A percentile compares a stretch with the other conserved stretches of the same genome.
phyloP scores from a whole-genome alignment of 257 asterid species.

The Nicotiana undulata region DNA sequence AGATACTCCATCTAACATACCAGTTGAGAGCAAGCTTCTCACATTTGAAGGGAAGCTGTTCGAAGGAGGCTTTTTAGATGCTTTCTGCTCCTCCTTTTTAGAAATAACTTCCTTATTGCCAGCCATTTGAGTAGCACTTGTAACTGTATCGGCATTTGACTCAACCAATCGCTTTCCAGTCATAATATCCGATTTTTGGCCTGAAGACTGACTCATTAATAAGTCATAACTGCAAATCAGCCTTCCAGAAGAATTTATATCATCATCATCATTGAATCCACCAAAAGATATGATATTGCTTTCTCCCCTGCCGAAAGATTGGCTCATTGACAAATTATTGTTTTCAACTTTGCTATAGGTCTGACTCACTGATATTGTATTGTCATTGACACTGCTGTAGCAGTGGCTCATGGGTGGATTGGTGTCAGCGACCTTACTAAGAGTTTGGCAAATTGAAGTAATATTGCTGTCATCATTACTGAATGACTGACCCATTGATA shows the following conservation, averaged over 20 bases:
- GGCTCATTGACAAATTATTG: slow-evolving; percentile 8
- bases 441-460: neutral
- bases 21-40: slow-evolving; percentile 26
- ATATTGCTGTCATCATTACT: slow-evolving; percentile 9
- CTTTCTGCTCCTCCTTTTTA: slow-evolving; percentile 17
- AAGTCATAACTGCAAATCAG: slow-evolving; percentile 22
- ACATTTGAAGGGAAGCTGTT: slow-evolving; percentile 28
- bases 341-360: neutral
- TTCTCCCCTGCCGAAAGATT: slow-evolving; percentile 17
- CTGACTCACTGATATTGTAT: neutral
- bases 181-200: slow-evolving; percentile 10
- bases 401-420: slow-evolving; percentile 7
- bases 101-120: slow-evolving; percentile 1
- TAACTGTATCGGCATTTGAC: slow-evolving; percentile 11
- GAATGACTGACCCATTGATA: slow-evolving; percentile 8
- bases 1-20: slow-evolving; percentile 24
- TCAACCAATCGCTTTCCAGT: slow-evolving; percentile 5
- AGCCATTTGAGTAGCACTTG: slow-evolving; percentile 8
- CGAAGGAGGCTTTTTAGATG: slow-evolving; percentile 13
- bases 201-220: slow-evolving; percentile 16
- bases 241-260: slow-evolving; percentile 16
- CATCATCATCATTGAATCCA: slow-evolving; percentile 16
- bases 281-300: slow-evolving; percentile 24
- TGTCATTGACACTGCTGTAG: neutral
- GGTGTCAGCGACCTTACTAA: neutral